These are phyloP conservation scores for Bidens hawaiensis DNA, from an alignment of 140 eudicot genomes.

Conservation along the genomic window DNA sequence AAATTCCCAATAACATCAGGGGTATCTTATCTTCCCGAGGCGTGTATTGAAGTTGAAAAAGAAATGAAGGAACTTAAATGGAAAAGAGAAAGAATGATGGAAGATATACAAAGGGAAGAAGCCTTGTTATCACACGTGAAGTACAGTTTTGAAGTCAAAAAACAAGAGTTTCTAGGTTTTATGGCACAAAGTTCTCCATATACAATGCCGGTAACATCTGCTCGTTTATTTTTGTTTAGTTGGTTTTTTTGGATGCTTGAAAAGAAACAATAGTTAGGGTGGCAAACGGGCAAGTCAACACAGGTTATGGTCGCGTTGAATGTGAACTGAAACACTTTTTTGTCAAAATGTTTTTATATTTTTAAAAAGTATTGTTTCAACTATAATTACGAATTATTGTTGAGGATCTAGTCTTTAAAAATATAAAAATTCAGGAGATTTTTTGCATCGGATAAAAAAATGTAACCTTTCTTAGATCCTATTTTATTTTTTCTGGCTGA, in stretches of 20 bases:
- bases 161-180: conserved; percentile 61
- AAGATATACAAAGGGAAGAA: conserved; percentile 73
- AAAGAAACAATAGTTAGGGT: background rate
- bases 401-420: background rate
- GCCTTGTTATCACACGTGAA: conserved; percentile 42
- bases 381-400: background rate
- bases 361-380: background rate
- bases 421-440: background rate
- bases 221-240: background rate
- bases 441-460: background rate
- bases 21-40: conserved; percentile 39
- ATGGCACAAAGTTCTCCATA: conserved; percentile 57
- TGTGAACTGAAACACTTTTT: background rate
- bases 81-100: conserved; percentile 53
- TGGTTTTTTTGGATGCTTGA: background rate
- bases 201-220: conserved; percentile 51
- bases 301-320: background rate
- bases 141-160: conserved; percentile 52
- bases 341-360: background rate
- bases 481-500: background rate
- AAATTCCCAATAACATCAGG: conserved; percentile 51
- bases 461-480: no score
- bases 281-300: background rate
- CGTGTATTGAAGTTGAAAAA: conserved; percentile 49
- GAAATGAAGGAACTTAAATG: conserved; percentile 57